Evolutionary conservation across 768 basidiomycete genomes (phyloP).

Genomic region (Russula olivacea): DNA sequence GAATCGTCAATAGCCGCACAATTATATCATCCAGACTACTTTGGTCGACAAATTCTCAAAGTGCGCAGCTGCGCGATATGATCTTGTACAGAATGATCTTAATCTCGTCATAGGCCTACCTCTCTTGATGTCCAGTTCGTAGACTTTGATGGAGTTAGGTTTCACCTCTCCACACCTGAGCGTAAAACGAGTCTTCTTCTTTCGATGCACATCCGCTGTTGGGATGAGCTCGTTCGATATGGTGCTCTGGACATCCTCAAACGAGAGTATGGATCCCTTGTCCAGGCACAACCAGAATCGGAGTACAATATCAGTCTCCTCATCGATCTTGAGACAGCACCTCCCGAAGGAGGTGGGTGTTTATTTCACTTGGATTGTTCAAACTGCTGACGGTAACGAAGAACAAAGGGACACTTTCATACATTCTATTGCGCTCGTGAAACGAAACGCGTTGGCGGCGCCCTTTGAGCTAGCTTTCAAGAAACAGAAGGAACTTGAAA

Average conservation of each 20-base stretch:
- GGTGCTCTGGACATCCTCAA: conserved; percentile 76
- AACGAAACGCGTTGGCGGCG: conserved; percentile 90
- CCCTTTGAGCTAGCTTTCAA: conserved; percentile 89
- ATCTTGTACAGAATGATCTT: conserved; percentile 17
- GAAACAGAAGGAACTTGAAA: conserved; percentile 77
- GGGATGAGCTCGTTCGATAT: conserved; percentile 85
- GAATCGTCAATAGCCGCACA: conserved; percentile 58
- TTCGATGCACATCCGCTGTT: conserved; percentile 97
- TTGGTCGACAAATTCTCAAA: conserved; percentile 80
- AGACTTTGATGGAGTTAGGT: conserved; percentile 95
- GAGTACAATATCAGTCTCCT: conserved; percentile 86
- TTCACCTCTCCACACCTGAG: conserved; percentile 84
- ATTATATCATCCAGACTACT: conserved; percentile 88
- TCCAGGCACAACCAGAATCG: conserved; percentile 64
- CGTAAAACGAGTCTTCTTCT: conserved; percentile 77
- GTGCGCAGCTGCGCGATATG: conserved; percentile 41
- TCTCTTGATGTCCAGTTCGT: conserved; percentile 94
- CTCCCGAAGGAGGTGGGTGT: conserved; percentile 67
- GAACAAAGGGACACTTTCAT: conserved; percentile 78
- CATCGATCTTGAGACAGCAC: conserved; percentile 83
- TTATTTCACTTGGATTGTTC: neutral
- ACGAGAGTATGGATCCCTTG: conserved; percentile 74
- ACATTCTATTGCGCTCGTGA: conserved; percentile 74
- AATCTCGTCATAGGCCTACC: conserved; percentile 55
- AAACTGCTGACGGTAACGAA: conserved; percentile 31